Base-by-base conservation (phyloP, 768 basidiomycete genomes). In the Termitomyces sp. region DNA sequence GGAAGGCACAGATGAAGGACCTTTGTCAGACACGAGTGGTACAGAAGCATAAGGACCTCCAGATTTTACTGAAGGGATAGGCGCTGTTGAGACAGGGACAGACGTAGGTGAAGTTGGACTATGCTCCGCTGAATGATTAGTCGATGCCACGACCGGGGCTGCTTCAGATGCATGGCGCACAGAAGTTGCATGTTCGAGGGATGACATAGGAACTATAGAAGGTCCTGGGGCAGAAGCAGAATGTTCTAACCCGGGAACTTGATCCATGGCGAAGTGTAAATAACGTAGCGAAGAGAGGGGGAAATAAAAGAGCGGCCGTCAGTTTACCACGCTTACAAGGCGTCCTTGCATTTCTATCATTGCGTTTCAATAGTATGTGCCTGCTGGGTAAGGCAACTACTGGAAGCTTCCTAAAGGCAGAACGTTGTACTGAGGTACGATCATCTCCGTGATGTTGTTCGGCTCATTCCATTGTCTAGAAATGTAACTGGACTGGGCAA, bases 241-340 rank as follows among this genome's bases (percentile, higher is more conserved):
- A 48, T 33, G 53, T 42, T 58, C 54, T 49, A 33, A 38, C 16
- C 61, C 44, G 52, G 38, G 61, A 57, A 60, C 55, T 32, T 46
- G 47, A 38, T 52, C 49, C 63, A 62, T 64, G 54, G 24, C 38
- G 18, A 22, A n/a, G 38, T 26, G n/a, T 43, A 30, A 13, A 13
- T 36, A 52, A 40, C 36, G 51, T 40, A 26, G 26, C 26, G 22
- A 26, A 40, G 28, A 16, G 51, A 40, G 6, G 6, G 32, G 32
- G 5, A 12, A n/a, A 52, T 26, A 6, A 52, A 40, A 52, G 35
- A 52, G 18, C 26, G 26, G 18, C 51, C 6, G 18, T 24, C 36
- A 28, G 36, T 52, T 26, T 52, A 36, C 22, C 50, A 52, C 24
- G 49, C 9, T 36, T 9, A 36, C 33, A 36, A 38, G 50, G 36